phyloP scores from a whole-genome alignment of 1,139 yeast genomes.

The Pichia terricola region DNA sequence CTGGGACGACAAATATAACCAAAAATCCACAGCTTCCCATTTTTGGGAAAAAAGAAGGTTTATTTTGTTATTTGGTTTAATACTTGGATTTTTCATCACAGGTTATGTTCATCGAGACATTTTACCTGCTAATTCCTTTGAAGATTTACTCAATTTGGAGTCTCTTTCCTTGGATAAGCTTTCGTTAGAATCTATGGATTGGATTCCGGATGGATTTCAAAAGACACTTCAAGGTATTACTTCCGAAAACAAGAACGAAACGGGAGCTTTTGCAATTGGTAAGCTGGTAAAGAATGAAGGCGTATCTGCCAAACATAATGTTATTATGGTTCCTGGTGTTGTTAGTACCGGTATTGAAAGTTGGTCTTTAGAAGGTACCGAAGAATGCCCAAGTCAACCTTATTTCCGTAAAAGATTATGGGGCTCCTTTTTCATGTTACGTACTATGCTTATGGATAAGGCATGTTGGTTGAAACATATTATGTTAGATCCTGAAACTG shows the following conservation, averaged over 20 bases:
- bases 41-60: constrained; percentile 36
- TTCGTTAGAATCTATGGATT: constrained; percentile 28
- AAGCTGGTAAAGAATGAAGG: constrained; percentile 45
- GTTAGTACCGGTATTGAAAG: constrained; percentile 91
- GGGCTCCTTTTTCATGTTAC: constrained; percentile 95
- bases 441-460: constrained; percentile 87
- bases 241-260: constrained; percentile 34
- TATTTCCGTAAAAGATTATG: constrained; percentile 88
- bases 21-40: constrained; percentile 11
- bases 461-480: constrained; percentile 89
- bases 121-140: constrained; percentile 26
- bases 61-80: constrained; percentile 47
- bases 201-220: constrained; percentile 64
- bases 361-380: constrained; percentile 72
- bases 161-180: constrained; percentile 27
- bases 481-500: constrained; percentile 82
- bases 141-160: constrained; percentile 48
- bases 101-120: constrained; percentile 42
- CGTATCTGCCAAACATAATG: constrained; percentile 56
- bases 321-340: constrained; percentile 92
- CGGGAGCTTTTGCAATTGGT: constrained; percentile 87
- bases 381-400: constrained; percentile 62
- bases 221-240: constrained; percentile 48
- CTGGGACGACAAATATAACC: background rate
- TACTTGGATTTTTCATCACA: constrained; percentile 61